Evolutionary conservation across 257 asterid species (phyloP).

Genomic region (Solanum bulbocastanum): DNA sequence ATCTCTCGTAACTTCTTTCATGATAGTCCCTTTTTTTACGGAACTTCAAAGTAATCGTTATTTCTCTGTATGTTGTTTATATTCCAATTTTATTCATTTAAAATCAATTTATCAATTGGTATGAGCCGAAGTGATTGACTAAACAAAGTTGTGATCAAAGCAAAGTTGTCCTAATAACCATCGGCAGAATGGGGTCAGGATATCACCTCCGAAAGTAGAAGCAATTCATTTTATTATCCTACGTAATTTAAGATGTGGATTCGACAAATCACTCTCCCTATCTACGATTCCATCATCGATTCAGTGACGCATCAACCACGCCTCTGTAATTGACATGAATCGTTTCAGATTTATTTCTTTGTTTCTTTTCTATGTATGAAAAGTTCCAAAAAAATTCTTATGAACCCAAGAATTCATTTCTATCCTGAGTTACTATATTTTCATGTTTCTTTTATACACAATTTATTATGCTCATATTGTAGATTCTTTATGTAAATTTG

Average conservation of each 20-base stretch:
- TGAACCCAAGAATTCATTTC: background rate
- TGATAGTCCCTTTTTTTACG: background rate
- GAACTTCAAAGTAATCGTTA: background rate
- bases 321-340: background rate
- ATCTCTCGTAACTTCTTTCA: background rate
- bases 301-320: background rate
- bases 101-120: background rate
- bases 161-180: background rate
- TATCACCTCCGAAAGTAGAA: background rate
- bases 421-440: background rate
- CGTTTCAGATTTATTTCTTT: background rate
- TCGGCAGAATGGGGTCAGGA: background rate
- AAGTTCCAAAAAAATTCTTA: background rate
- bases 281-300: background rate
- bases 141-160: background rate
- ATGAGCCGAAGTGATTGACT: background rate
- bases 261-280: background rate
- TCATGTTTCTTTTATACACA: background rate
- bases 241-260: background rate
- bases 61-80: background rate
- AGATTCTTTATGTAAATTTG: too few species aligned
- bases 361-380: background rate
- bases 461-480: too few species aligned
- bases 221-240: background rate
- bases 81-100: background rate